Conservation (phyloP, 441 rosid genomes). For the Macaranga tanarius region DNA sequence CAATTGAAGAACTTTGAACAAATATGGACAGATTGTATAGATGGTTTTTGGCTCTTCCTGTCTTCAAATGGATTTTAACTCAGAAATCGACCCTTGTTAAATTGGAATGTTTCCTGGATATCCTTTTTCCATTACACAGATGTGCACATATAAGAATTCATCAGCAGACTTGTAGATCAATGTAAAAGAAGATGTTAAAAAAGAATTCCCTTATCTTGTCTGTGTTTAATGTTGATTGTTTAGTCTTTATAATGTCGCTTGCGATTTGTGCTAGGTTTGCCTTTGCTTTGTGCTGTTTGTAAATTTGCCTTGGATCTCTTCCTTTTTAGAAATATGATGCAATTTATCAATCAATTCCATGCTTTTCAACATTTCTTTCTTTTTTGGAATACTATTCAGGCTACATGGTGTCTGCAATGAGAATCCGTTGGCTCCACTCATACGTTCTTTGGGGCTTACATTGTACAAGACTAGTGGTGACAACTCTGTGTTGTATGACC, state of each 20-base stretch:
- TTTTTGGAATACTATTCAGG: constrained; percentile 40
- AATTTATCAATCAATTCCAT: constrained; percentile 4
- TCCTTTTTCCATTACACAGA: background rate
- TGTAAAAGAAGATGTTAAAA: too few species aligned
- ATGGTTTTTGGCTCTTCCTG: background rate
- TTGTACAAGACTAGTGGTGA: constrained; percentile 86
- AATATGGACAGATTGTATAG: background rate
- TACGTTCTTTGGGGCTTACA: constrained; percentile 66
- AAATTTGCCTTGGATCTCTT: background rate
- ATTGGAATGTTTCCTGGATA: background rate
- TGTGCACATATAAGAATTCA: too few species aligned
- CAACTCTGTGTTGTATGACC: constrained; percentile 83
- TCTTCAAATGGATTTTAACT: background rate
- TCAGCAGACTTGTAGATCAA: too few species aligned
- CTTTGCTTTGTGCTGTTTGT: background rate
- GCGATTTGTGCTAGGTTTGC: background rate
- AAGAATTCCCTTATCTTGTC: background rate
- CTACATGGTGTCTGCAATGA: constrained; percentile 87
- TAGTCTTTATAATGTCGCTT: background rate
- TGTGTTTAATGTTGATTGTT: background rate
- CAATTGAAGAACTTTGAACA: background rate
- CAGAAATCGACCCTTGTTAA: background rate
- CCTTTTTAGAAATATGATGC: background rate
- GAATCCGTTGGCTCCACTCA: constrained; percentile 84
- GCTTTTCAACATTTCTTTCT: background rate